Percentiles rank a stretch among this genome's conserved stretches.
These are phyloP conservation scores for Tilletia horrida DNA, from an alignment of 1,284 basidiomycete genomes.

Conservation along the genomic window DNA sequence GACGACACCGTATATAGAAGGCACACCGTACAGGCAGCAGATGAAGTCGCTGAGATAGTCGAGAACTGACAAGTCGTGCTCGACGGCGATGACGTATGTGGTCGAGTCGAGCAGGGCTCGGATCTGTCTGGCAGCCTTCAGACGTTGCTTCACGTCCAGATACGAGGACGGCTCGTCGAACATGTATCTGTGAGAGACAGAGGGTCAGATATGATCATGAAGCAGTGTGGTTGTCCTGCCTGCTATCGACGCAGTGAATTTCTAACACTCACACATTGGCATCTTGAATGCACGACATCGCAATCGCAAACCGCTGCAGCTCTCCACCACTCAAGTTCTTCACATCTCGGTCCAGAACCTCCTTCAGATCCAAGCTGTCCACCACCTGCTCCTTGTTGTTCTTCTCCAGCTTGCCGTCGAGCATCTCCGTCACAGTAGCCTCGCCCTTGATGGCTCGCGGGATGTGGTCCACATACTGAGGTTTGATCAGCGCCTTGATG, in stretches of 20 bases:
- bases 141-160: slow-evolving; percentile 55
- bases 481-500: slow-evolving; percentile 55
- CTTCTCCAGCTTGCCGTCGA: slow-evolving; percentile 51
- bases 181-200: slow-evolving; percentile 50
- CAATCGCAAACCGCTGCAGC: slow-evolving; percentile 54
- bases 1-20: slow-evolving; percentile 54
- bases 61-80: slow-evolving; percentile 54
- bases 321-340: slow-evolving; percentile 53
- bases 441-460: slow-evolving; percentile 52
- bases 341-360: slow-evolving; percentile 51
- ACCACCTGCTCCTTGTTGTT: slow-evolving; percentile 51
- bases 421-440: slow-evolving; percentile 47
- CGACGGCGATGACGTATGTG: slow-evolving; percentile 55
- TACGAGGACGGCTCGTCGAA: slow-evolving; percentile 55
- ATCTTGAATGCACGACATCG: slow-evolving; percentile 53
- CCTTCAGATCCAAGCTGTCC: slow-evolving; percentile 46
- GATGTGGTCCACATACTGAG: slow-evolving; percentile 55
- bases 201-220: not conserved
- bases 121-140: slow-evolving; percentile 53
- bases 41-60: slow-evolving; percentile 55
- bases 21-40: slow-evolving; percentile 55
- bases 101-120: slow-evolving; percentile 49
- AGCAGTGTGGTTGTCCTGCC: not conserved
- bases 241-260: not conserved
- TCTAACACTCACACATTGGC: slow-evolving; percentile 45